These are phyloP conservation scores for Chenopodium suecicum DNA, from an alignment of 148 eudicot species.

Conservation along the genomic window DNA sequence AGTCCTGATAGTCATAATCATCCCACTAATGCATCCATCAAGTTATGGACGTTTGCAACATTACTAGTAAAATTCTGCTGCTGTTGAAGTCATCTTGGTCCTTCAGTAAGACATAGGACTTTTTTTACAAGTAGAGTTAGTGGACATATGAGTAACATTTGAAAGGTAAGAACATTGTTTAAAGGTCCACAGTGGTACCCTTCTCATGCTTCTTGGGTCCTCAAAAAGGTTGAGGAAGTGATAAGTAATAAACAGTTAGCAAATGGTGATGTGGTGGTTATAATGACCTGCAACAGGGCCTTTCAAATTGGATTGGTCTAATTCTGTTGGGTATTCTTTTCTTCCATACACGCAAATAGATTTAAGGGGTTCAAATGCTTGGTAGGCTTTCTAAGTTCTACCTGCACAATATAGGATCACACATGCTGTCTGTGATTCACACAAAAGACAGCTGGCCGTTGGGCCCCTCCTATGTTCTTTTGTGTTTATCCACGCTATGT, in stretches of 20 bases:
- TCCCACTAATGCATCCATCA: background rate
- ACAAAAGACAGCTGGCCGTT: background rate
- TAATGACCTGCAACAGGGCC: background rate
- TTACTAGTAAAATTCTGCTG: background rate
- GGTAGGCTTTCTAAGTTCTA: background rate
- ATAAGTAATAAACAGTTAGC: background rate
- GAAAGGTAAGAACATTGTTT: background rate
- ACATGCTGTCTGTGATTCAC: conserved; percentile 1
- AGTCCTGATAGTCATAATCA: background rate
- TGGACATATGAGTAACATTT: background rate
- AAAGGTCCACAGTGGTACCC: background rate
- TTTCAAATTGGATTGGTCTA: background rate
- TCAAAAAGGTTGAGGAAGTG: background rate
- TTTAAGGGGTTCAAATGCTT: background rate
- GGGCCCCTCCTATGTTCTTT: background rate
- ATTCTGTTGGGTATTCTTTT: background rate
- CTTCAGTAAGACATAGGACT: background rate
- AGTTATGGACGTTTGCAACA: background rate
- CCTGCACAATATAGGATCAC: background rate
- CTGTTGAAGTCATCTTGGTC: background rate
- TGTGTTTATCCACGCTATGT: background rate
- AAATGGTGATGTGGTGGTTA: background rate
- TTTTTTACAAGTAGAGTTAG: too few species aligned
- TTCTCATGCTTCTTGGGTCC: background rate
- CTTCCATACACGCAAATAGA: background rate